Percentiles rank a stretch among this genome's conserved stretches.
Evolutionary conservation across 2,329 filamentous ascomycete genomes (phyloP).

Genomic region (Lojkania enalia): DNA sequence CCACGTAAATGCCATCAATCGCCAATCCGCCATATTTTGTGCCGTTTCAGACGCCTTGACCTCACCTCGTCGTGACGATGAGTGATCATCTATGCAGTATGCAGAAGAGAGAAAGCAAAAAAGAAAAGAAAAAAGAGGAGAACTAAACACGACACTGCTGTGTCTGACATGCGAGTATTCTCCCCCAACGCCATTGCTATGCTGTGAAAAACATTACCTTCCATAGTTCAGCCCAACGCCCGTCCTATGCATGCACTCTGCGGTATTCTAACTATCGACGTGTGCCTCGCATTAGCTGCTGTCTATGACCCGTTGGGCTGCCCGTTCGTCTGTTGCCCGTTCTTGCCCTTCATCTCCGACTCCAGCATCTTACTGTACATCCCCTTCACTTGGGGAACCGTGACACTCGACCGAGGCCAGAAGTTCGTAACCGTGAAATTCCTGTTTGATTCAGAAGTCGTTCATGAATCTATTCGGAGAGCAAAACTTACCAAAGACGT

Average conservation of each 20-base stretch:
- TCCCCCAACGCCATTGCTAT: too few relatives aligned
- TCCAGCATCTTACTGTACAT: constrained; percentile 45
- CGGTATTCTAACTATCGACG: neutral
- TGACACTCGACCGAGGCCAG: constrained; percentile 41
- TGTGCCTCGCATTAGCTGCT: neutral
- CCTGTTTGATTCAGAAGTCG: constrained; percentile 34
- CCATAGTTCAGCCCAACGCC: too few relatives aligned
- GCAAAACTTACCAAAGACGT: constrained; percentile 54
- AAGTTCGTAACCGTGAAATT: constrained; percentile 41
- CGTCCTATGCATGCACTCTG: neutral
- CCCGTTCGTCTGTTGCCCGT: constrained; percentile 23
- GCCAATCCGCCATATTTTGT: too few relatives aligned
- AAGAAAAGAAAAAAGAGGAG: too few relatives aligned
- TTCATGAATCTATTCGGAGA: neutral
- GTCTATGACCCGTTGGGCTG: neutral
- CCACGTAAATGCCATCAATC: too few relatives aligned
- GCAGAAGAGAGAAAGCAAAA: too few relatives aligned
- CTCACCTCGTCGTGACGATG: too few relatives aligned
- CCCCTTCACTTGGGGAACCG: constrained; percentile 36
- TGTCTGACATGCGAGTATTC: too few relatives aligned
- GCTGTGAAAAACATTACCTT: too few relatives aligned
- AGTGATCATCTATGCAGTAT: too few relatives aligned
- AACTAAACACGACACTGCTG: too few relatives aligned
- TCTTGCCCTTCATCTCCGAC: constrained; percentile 34
- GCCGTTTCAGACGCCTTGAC: too few relatives aligned